Conservation (phyloP, 2,329 filamentous ascomycete species). For the Geosmithia putterillii region DNA sequence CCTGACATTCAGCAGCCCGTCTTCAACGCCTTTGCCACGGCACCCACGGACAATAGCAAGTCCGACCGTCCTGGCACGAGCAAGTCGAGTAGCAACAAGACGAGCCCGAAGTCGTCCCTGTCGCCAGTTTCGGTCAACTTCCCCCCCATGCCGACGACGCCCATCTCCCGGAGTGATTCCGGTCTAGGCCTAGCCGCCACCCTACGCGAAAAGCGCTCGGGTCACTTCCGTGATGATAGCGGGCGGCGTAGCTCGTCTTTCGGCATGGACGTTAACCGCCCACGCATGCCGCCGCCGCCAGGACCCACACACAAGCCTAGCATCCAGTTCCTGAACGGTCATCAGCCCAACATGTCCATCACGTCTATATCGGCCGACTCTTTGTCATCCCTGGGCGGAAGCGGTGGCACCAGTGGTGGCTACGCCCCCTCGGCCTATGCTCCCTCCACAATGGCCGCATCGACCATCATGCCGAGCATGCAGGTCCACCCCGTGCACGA, state of each 20-base stretch:
- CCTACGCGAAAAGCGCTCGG: slow-evolving; percentile 85
- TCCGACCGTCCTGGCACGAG: slow-evolving; percentile 70
- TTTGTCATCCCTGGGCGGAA: slow-evolving; percentile 56
- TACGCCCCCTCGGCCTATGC: slow-evolving; percentile 80
- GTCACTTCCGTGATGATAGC: slow-evolving; percentile 68
- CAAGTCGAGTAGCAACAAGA: slow-evolving; percentile 39
- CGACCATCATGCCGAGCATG: slow-evolving; percentile 78
- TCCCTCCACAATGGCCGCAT: slow-evolving; percentile 74
- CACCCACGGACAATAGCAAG: slow-evolving; percentile 53
- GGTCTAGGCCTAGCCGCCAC: slow-evolving; percentile 79
- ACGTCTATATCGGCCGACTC: slow-evolving; percentile 50
- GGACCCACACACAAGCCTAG: slow-evolving; percentile 46
- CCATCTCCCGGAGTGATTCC: slow-evolving; percentile 82
- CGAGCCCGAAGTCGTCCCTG: slow-evolving; percentile 49
- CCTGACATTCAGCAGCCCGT: slow-evolving; percentile 49
- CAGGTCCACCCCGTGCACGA: slow-evolving; percentile 67
- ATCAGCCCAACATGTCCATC: slow-evolving; percentile 45
- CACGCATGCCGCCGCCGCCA: slow-evolving; percentile 20
- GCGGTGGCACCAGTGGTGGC: slow-evolving; percentile 43
- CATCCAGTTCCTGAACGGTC: slow-evolving; percentile 59
- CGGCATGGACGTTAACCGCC: slow-evolving; percentile 59
- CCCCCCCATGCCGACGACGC: slow-evolving; percentile 61
- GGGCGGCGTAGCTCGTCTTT: slow-evolving; percentile 92
- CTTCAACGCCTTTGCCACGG: slow-evolving; percentile 83
- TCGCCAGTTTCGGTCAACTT: slow-evolving; percentile 74